A percentile compares a stretch with the other conserved stretches of the same genome.
Conservation (phyloP, 257 asterid genomes). For the Solanum chaucha region DNA sequence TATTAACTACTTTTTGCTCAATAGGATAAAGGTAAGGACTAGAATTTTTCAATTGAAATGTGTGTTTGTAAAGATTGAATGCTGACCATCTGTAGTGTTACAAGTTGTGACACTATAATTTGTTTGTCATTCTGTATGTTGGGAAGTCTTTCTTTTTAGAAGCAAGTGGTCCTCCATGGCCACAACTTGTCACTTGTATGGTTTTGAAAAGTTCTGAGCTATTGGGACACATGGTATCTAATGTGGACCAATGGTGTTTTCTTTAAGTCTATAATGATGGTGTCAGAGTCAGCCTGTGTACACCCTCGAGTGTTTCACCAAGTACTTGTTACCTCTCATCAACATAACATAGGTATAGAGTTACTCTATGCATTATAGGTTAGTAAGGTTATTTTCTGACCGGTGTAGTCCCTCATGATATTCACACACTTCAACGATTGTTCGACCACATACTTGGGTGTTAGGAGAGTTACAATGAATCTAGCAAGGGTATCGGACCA, state of each 20-base stretch:
- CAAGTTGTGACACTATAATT: background rate
- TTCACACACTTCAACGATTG: background rate
- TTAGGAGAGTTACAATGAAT: background rate
- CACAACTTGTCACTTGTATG: background rate
- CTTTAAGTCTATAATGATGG: background rate
- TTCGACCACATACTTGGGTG: background rate
- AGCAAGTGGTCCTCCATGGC: background rate
- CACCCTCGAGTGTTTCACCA: background rate
- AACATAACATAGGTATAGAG: background rate
- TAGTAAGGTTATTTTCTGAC: background rate
- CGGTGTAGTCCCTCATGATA: background rate
- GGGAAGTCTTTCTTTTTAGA: background rate
- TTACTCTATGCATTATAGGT: background rate
- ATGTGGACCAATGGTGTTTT: background rate
- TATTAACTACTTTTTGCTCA: background rate
- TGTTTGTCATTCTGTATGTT: background rate
- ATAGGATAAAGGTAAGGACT: background rate
- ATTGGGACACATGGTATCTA: background rate
- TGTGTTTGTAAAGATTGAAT: background rate
- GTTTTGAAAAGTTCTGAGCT: background rate
- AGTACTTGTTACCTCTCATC: background rate
- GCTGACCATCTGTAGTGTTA: background rate
- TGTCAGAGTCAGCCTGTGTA: rapidly evolving
- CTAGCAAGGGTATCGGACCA: background rate
- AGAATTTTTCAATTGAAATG: background rate